Evolutionary conservation across 2,329 filamentous ascomycete genomes (phyloP).

Genomic region (Pseudophaeomoniella oleicola): DNA sequence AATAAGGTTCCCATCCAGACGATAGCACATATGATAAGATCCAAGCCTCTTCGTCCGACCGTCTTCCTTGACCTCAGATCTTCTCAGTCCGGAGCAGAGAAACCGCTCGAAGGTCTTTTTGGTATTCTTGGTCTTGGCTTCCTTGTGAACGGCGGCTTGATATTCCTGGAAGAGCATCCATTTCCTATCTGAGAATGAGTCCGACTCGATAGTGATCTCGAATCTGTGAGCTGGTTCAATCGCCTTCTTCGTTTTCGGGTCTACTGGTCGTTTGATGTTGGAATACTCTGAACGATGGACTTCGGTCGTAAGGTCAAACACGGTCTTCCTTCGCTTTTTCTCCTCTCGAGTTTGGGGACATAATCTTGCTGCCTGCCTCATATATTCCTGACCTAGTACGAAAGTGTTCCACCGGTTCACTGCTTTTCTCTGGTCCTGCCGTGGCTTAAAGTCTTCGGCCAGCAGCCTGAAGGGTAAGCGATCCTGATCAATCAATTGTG

Average conservation of each 20-base stretch:
- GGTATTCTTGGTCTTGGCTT: constrained; percentile 27
- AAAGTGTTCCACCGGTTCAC: constrained; percentile 34
- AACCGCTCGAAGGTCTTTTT: constrained; percentile 30
- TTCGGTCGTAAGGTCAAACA: constrained; percentile 25
- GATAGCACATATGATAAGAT: constrained; percentile 36
- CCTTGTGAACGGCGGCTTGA: constrained; percentile 30
- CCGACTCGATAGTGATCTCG: constrained; percentile 31
- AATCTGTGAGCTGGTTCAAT: constrained; percentile 34
- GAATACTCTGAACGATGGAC: constrained; percentile 31
- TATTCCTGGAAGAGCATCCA: constrained; percentile 30
- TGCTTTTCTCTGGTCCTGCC: constrained; percentile 30
- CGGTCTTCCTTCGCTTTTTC: constrained; percentile 25
- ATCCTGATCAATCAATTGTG: neutral
- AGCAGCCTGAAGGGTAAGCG: constrained; percentile 19
- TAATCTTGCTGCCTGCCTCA: constrained; percentile 27
- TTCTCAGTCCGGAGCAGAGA: constrained; percentile 30
- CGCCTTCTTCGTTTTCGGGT: constrained; percentile 25
- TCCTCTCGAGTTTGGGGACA: constrained; percentile 31
- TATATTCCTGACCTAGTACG: constrained; percentile 32
- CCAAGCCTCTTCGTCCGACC: constrained; percentile 28
- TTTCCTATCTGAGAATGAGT: constrained; percentile 31
- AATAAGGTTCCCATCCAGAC: constrained; percentile 32
- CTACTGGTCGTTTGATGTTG: constrained; percentile 26
- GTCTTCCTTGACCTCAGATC: constrained; percentile 19
- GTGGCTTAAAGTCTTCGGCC: constrained; percentile 26